phyloP scores from a whole-genome alignment of 1,284 basidiomycete species.

The Amylostereum chailletii region DNA sequence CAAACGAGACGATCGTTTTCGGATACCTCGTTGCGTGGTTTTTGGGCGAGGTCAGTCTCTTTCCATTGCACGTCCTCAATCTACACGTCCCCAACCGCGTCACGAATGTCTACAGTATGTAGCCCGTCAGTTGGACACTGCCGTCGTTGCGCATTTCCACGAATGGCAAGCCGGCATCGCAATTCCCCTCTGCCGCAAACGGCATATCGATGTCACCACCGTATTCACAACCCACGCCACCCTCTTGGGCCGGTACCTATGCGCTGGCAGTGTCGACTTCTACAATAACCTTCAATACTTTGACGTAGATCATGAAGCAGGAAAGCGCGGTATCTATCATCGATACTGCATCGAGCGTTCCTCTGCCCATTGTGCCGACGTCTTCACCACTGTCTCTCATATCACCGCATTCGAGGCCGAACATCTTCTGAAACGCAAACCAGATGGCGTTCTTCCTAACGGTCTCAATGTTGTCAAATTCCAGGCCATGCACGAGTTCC shows the following conservation, averaged over 20 bases:
- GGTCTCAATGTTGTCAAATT: conserved; percentile 98
- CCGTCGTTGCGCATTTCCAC: conserved; percentile 96
- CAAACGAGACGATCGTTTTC: conserved; percentile 97
- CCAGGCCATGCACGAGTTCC: conserved; percentile 93
- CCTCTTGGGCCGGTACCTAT: conserved; percentile 94
- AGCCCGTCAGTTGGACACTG: conserved; percentile 67
- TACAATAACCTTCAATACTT: conserved; percentile 99
- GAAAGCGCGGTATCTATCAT: conserved; percentile 90
- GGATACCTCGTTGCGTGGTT: conserved; percentile 99
- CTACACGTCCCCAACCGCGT: conserved; percentile 6
- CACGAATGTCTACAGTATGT: conserved; percentile 53
- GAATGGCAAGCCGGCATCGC: conserved; percentile 99
- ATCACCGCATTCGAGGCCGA: conserved; percentile 97
- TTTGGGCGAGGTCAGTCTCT: conserved; percentile 77
- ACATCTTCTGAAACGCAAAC: conserved; percentile 94
- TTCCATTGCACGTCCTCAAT: conserved; percentile 8
- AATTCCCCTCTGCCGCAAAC: conserved; percentile 91
- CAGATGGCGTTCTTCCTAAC: conserved; percentile 96
- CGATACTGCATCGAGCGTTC: conserved; percentile 96
- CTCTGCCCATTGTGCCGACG: conserved; percentile 91
- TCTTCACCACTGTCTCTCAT: conserved; percentile 96
- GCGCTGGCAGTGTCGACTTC: conserved; percentile 95
- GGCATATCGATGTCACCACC: conserved; percentile 96
- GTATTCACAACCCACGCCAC: conserved; percentile 99
- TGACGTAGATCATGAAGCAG: conserved; percentile 98